Percentiles rank a stretch among this genome's conserved stretches.
Conservation (phyloP, 495 filamentous ascomycete genomes). For the Daldinia childiae region DNA sequence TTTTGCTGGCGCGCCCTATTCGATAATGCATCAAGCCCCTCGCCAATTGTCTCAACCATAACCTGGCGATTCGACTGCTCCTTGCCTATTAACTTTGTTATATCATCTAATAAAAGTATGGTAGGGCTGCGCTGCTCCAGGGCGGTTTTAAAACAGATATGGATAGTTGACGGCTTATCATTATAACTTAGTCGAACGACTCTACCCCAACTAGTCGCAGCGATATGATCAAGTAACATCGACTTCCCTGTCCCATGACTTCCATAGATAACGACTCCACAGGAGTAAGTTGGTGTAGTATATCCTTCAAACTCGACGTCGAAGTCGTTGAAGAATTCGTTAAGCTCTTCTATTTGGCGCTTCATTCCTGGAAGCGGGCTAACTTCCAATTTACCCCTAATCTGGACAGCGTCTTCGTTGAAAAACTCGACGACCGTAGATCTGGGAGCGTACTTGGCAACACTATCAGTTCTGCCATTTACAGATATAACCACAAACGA, state of each 20-base stretch:
- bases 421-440: constrained; percentile 52
- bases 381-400: constrained; percentile 51
- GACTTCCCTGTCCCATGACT: constrained; percentile 86
- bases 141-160: constrained; percentile 77
- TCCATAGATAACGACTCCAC: constrained; percentile 79
- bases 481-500: constrained; percentile 59
- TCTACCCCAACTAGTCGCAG: constrained; percentile 72
- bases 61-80: constrained; percentile 59
- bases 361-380: constrained; percentile 70
- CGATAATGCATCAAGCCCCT: constrained; percentile 62
- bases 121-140: constrained; percentile 72
- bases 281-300: constrained; percentile 49
- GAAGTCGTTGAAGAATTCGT: constrained; percentile 71
- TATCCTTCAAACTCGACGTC: constrained; percentile 50
- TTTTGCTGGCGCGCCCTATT: constrained; percentile 47
- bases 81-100: constrained; percentile 79
- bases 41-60: constrained; percentile 60
- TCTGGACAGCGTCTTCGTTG: constrained; percentile 29
- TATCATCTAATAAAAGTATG: constrained; percentile 82
- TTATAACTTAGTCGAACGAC: constrained; percentile 67
- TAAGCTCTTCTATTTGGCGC: constrained; percentile 69
- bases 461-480: constrained; percentile 51
- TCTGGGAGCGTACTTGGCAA: constrained; percentile 51
- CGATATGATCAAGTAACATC: constrained; percentile 72
- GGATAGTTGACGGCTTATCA: constrained; percentile 67